Percentiles rank a stretch among this genome's conserved stretches.
Conservation (phyloP, 176 grass and related monocot genomes). For the Ensete glaucum region DNA sequence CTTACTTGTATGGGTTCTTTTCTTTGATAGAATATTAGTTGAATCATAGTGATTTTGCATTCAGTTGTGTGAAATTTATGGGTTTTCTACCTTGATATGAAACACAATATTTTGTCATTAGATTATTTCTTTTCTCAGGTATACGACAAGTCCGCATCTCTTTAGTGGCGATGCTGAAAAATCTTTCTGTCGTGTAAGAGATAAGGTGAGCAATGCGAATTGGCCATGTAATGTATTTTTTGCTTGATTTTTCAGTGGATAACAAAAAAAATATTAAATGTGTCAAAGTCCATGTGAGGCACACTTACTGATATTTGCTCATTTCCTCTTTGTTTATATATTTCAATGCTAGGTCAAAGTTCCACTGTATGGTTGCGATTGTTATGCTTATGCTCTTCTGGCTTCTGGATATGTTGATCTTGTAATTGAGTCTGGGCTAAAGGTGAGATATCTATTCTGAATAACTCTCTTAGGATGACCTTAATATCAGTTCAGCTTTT, state of each 20-base stretch:
- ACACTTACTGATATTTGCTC: background rate
- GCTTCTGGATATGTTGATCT: slow-evolving; percentile 86
- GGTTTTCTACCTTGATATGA: background rate
- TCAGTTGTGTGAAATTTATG: too few species aligned
- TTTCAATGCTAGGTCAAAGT: slow-evolving; percentile 73
- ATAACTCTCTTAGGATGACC: background rate
- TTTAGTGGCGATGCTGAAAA: slow-evolving; percentile 70
- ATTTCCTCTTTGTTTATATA: slow-evolving; percentile 10
- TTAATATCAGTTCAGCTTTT: background rate
- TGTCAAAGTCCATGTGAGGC: background rate
- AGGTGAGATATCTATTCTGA: slow-evolving; percentile 32
- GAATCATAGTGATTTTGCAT: background rate
- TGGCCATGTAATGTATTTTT: too few species aligned
- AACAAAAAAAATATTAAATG: background rate
- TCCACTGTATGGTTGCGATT: slow-evolving; percentile 94
- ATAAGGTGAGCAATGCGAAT: slow-evolving; percentile 36
- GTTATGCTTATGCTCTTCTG: slow-evolving; percentile 90
- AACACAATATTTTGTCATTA: background rate
- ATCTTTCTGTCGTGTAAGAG: slow-evolving; percentile 67
- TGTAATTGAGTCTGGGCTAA: slow-evolving; percentile 87
- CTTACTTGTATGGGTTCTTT: slow-evolving; percentile 69
- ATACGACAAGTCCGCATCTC: slow-evolving; percentile 90
- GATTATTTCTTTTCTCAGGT: slow-evolving; percentile 36
- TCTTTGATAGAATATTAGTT: background rate
- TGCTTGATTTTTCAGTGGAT: background rate